Base-by-base conservation (phyloP, 139 green algal species). In the Desmodesmus armatus region DNA sequence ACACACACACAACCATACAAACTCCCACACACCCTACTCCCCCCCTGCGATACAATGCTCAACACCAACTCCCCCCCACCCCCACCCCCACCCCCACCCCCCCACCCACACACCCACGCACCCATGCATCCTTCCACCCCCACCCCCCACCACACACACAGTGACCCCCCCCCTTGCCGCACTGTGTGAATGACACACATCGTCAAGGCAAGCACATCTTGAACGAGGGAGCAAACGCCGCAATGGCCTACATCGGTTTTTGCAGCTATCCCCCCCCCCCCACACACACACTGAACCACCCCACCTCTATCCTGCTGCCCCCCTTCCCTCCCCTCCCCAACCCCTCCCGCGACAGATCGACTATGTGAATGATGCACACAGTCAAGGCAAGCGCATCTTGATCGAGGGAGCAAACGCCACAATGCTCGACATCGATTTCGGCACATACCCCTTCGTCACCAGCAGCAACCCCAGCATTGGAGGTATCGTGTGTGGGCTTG, bases 391-490 rank as follows among this genome's bases (percentile, higher is more conserved):
- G 90, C 90, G 94, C 55, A 97, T 99, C 63, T 92, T 99, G 72
- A 96, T 99, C 31, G 98, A 99, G 93, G 98, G 98, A 72, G 98
- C 96, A 75, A 98, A 99, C 86, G 98, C 98, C 6, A 99, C 98
- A 37, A 98, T 99, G 96, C 92, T 99, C 29, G 98, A 99, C 89
- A 73, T 99, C 5, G 98, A 99, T 90, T 99, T 99, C 71, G 98
- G 98, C 62, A 99, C 98, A 35, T 99, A 99, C 92, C 98, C 98
- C n/a, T 99, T 97, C 80, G 98, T 99, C 13, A 99, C 98, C 17
- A 98, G 94, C 40, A 98, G 94, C 73, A 99, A 99, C 92, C 97
- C 97, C 43, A 96, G 91, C 76, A 96, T 99, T 49, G 98, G 98
- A 19, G 98, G 98, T 78, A 96, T 99, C 27, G 94, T 95, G 67